Evolutionary conservation across 495 filamentous ascomycete species (phyloP).

Genomic region (Parathielavia hyrcaniae): DNA sequence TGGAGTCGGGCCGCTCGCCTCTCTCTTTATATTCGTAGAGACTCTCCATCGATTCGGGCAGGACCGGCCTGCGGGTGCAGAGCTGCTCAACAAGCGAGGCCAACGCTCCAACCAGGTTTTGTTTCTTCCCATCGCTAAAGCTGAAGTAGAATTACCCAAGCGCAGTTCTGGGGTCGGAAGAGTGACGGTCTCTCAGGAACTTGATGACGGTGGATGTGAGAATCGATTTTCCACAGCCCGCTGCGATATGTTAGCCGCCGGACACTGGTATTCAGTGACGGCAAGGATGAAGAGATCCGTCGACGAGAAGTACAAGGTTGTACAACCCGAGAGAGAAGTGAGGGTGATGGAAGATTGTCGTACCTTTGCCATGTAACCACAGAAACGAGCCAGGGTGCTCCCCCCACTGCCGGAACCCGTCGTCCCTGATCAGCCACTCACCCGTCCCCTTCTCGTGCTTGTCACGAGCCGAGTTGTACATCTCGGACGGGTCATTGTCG

Average conservation of each 20-base stretch:
- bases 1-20: background rate
- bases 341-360: no score
- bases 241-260: background rate
- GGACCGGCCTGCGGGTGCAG: background rate
- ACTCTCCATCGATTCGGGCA: background rate
- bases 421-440: background rate
- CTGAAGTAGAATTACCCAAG: conserved; percentile 2
- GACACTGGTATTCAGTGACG: no score
- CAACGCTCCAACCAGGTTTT: background rate
- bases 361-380: conserved; percentile 1
- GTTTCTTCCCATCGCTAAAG: background rate
- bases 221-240: background rate
- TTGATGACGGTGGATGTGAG: background rate
- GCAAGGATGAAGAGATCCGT: no score
- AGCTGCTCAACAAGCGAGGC: background rate
- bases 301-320: no score
- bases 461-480: background rate
- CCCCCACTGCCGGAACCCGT: background rate
- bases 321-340: no score
- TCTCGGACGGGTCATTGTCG: background rate
- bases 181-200: background rate
- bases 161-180: background rate
- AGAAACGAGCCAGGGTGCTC: background rate
- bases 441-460: background rate
- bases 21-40: background rate